phyloP scores from a whole-genome alignment of 2,329 filamentous ascomycete species.

The Aphanoascus verrucosus region DNA sequence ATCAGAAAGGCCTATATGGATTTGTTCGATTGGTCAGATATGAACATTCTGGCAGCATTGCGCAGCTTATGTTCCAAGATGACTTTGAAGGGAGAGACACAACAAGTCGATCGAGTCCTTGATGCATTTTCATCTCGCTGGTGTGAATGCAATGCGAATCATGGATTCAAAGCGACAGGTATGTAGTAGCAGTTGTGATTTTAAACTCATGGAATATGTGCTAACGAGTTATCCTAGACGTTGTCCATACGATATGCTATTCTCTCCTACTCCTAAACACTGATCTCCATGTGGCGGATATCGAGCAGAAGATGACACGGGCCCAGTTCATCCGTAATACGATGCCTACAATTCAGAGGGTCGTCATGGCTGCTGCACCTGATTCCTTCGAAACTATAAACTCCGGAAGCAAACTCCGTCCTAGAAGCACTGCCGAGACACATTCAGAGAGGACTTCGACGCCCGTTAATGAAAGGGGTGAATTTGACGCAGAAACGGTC shows the following conservation, averaged over 20 bases:
- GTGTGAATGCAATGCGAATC: conserved; percentile 84
- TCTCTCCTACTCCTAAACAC: conserved; percentile 92
- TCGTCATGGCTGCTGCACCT: conserved; percentile 61
- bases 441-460: conserved; percentile 7
- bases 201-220: neutral
- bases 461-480: conserved; percentile 4
- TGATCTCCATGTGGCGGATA: conserved; percentile 87
- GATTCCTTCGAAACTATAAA: conserved; percentile 50
- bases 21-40: conserved; percentile 72
- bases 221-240: conserved; percentile 46
- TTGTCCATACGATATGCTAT: conserved; percentile 95
- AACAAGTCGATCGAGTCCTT: conserved; percentile 90
- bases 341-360: conserved; percentile 73
- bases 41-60: conserved; percentile 68
- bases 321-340: conserved; percentile 95
- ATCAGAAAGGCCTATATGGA: conserved; percentile 77
- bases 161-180: conserved; percentile 86
- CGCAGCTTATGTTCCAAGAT: conserved; percentile 72
- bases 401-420: neutral
- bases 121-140: conserved; percentile 81
- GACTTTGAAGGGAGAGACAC: conserved; percentile 79
- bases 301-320: conserved; percentile 91
- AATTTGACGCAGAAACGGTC: neutral
- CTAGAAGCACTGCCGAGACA: conserved; percentile 2
- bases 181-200: conserved; percentile 25